Evolutionary conservation across 176 grass and related monocot genomes (phyloP).

Genomic region (Sorghum bicolor): Sorghum_bicolor_NCBIv3 NC_012878.2:53583501-53584000

Average conservation of each 20-base stretch:
- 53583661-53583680: background rate
- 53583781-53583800: conserved; percentile 64
- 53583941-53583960: conserved; percentile 41
- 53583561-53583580: background rate
- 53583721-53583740: background rate
- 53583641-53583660: background rate
- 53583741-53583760: conserved; percentile 3
- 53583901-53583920: conserved; percentile 65
- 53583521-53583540: background rate
- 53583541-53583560: background rate
- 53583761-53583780: conserved; percentile 34
- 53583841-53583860: conserved; percentile 38
- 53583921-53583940: conserved; percentile 47
- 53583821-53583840: conserved; percentile 65
- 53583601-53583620: background rate
- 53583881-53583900: conserved; percentile 54
- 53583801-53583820: conserved; percentile 54
- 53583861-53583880: conserved; percentile 66
- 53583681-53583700: background rate
- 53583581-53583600: background rate
- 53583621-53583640: too few relatives aligned
- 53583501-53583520: background rate
- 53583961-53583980: background rate
- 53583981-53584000: too few relatives aligned
- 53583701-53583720: background rate